Evolutionary conservation across 176 grass and related monocot species (phyloP).

Genomic region (Tillandsia leiboldiana): DNA sequence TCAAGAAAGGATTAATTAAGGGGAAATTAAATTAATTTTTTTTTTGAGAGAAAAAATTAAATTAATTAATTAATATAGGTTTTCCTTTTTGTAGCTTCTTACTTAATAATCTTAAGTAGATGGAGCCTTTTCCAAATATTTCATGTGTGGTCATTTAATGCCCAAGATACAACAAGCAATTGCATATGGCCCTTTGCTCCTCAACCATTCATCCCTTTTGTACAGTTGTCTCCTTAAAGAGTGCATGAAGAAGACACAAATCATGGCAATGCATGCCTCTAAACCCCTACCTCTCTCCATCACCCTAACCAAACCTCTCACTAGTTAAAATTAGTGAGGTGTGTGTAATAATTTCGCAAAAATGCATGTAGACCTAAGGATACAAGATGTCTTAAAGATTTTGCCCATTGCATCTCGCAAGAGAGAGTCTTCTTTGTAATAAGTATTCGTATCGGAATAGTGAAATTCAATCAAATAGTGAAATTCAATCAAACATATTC

Average conservation of each 20-base stretch:
- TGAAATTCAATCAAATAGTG: too few species aligned
- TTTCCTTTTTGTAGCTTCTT: neutral
- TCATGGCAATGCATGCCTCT: too few species aligned
- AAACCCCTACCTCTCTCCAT: too few species aligned
- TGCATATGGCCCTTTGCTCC: neutral
- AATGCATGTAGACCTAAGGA: neutral
- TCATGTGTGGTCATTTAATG: neutral
- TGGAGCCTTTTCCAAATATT: neutral
- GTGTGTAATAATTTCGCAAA: neutral
- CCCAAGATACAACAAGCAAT: neutral
- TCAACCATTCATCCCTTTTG: neutral
- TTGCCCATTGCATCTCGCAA: neutral
- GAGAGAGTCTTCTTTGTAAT: neutral
- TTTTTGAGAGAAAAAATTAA: too few species aligned
- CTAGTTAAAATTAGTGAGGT: neutral
- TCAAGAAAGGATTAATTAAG: neutral
- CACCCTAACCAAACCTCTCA: too few species aligned
- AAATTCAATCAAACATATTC: too few species aligned
- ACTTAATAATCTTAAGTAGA: neutral
- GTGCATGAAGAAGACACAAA: neutral
- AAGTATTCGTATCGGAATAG: too few species aligned
- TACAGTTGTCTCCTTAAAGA: conserved; percentile 6
- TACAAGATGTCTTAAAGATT: neutral
- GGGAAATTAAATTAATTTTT: neutral
- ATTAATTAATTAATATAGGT: neutral